Percentiles rank a stretch among this genome's conserved stretches.
These are phyloP conservation scores for Ascochyta pisi DNA, from an alignment of 2,329 filamentous ascomycete genomes.

Conservation along the genomic window DNA sequence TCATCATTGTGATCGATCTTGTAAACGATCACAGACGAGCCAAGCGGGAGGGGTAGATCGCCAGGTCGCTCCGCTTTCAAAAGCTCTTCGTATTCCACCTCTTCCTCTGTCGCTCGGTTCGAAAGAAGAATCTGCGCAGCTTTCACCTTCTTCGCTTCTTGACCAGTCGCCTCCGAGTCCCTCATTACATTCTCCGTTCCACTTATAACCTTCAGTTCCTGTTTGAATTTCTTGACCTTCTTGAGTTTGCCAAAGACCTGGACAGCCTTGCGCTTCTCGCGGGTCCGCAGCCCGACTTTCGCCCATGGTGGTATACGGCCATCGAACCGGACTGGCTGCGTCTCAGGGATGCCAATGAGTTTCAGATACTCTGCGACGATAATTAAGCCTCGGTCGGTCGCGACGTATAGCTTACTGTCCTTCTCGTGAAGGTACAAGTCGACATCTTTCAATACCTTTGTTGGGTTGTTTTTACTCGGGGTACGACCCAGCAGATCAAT, in stretches of 20 bases:
- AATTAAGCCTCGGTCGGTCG: constrained; percentile 25
- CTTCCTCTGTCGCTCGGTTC: neutral
- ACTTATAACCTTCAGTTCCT: neutral
- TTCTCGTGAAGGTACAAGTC: constrained; percentile 25
- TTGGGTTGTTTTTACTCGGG: neutral
- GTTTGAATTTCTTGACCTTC: neutral
- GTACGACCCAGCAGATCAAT: constrained; percentile 19
- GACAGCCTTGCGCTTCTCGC: constrained; percentile 1
- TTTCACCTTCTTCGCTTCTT: too few relatives aligned
- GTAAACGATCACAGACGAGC: constrained; percentile 4
- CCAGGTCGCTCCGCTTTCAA: neutral
- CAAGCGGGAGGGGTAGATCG: neutral
- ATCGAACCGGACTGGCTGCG: constrained; percentile 26
- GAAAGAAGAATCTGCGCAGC: too few relatives aligned
- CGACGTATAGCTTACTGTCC: constrained; percentile 22
- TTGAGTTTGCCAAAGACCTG: neutral
- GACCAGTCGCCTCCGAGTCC: neutral
- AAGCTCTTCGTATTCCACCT: neutral
- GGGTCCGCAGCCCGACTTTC: neutral
- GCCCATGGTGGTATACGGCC: constrained; percentile 27
- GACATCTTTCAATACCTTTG: constrained; percentile 18
- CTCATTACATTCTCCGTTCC: too few relatives aligned
- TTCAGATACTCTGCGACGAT: constrained; percentile 23
- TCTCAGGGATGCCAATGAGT: constrained; percentile 21
- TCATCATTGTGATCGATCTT: neutral